A percentile compares a stretch with the other conserved stretches of the same genome.
Evolutionary conservation across 768 basidiomycete species (phyloP).

Genomic region (Serendipita vermifera): DNA sequence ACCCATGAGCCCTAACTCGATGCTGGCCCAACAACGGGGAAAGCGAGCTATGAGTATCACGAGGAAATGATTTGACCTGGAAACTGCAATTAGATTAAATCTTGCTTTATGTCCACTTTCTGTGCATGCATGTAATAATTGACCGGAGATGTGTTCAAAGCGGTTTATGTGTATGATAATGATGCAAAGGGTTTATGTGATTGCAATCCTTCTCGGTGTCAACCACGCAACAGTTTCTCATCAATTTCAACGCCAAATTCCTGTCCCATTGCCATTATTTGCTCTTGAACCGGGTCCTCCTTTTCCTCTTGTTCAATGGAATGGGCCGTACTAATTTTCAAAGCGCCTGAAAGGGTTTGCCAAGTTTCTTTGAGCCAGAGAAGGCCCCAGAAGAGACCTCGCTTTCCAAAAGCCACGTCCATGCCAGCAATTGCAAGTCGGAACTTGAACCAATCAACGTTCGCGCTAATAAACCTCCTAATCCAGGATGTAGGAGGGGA

Average conservation of each 20-base stretch:
- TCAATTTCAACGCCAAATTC: constrained; percentile 1
- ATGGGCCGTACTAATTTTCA: not conserved
- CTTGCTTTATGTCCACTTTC: constrained; percentile 1
- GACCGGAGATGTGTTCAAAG: too few species aligned
- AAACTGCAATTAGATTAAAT: constrained; percentile 7
- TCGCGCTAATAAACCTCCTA: not conserved
- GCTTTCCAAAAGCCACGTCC: not conserved
- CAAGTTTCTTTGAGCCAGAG: not conserved
- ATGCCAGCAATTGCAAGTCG: not conserved
- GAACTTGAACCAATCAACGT: not conserved
- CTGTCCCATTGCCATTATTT: not conserved
- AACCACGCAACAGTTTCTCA: not conserved
- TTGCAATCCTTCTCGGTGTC: too few species aligned
- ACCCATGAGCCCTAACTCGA: not conserved
- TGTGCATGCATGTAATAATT: too few species aligned
- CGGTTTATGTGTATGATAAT: too few species aligned
- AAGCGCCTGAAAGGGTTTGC: not conserved
- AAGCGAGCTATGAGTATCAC: not conserved
- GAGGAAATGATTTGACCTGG: not conserved
- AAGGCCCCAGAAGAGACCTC: constrained; percentile 3
- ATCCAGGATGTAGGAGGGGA: too few species aligned
- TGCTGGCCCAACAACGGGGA: not conserved
- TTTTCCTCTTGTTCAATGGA: not conserved
- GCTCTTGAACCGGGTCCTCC: not conserved
- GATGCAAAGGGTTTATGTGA: too few species aligned